Base-by-base conservation (phyloP, 495 filamentous ascomycete genomes). In the Penicillium maclennaniae region DNA sequence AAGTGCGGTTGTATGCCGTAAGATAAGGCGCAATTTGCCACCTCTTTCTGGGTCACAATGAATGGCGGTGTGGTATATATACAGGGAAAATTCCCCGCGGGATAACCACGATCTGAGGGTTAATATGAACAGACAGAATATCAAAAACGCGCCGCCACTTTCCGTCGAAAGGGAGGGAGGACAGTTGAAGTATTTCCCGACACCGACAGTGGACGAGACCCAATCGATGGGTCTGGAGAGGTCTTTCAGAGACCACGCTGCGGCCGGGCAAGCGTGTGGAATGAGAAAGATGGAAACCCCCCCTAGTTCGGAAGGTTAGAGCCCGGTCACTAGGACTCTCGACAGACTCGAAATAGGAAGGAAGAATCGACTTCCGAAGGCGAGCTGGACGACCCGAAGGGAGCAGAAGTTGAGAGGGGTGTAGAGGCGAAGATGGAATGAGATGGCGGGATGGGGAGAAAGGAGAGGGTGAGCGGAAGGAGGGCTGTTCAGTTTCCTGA, bases 161-260 rank as follows among this genome's bases (percentile, higher is more conserved):
- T 50, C 20, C 23, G 27, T 21, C 19, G 36, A 40, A 20, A 37
- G 48, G 19, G 15, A 15, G 10, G 25, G 28, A 39, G 40, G 38
- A 25, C 34, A 26, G 25, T 39, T 27, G 7, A 17, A 31, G 25
- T 34, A 43, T 23, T 15, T 51, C 50, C 45, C 53, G 45, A 60
- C 49, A 31, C 43, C 46, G 42, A 42, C 50, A 55, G 46, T 34
- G 52, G 43, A 43, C 46, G 38, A 12, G 43, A 46, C 55, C 58
- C 61, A 64, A 55, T 61, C 56, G 47, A 56, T 56, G 64, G 87
- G 87, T 15, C 65, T 73, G 47, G 76, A 70, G 52, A 81, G 65
- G 58, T 73, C 76, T 36, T 82, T 92, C 41, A 82, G 91, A 61
- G 72, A 92, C 58, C 51, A 55, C 57, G 62, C 68, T 69, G 68